Evolutionary conservation across 371 early-diverging fungal genomes (phyloP).

Genomic region (Mortierella sp.): DNA sequence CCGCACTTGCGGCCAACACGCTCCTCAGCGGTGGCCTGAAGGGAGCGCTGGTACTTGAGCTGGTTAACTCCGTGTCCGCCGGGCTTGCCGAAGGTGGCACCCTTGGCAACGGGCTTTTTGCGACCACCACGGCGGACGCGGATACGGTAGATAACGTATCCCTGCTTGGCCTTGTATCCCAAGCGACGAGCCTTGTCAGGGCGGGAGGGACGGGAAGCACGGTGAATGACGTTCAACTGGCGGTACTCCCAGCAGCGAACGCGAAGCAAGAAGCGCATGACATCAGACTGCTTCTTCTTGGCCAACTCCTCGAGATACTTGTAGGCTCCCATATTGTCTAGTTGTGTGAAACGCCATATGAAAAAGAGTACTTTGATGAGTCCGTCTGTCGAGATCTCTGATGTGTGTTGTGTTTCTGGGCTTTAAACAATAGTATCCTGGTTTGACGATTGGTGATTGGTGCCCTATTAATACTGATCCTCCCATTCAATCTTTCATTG

Average conservation of each 20-base stretch:
- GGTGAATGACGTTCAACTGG: conserved; percentile 97
- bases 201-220: conserved; percentile 97
- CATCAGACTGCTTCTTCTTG: conserved; percentile 99
- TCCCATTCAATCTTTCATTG: background rate
- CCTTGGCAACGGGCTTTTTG: conserved; percentile 96
- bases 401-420: too few species aligned
- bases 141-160: conserved; percentile 97
- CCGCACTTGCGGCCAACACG: conserved; percentile 96
- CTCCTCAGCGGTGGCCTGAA: conserved; percentile 96
- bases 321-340: conserved; percentile 75
- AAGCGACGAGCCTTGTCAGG: conserved; percentile 99
- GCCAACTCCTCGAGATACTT: conserved; percentile 98
- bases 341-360: too few species aligned
- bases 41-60: conserved; percentile 95
- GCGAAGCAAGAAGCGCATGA: conserved; percentile 98
- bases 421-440: too few species aligned
- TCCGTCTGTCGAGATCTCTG: too few species aligned
- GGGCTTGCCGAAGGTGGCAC: conserved; percentile 99
- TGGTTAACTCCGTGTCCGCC: conserved; percentile 97
- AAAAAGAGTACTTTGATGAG: too few species aligned
- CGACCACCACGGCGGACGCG: conserved; percentile 99
- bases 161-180: conserved; percentile 99
- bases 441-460: too few species aligned
- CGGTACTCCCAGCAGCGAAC: conserved; percentile 99
- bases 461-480: background rate